These are phyloP conservation scores for Bimuria novae-zelandiae DNA, from an alignment of 2,329 filamentous ascomycete species.

Conservation along the genomic window DNA sequence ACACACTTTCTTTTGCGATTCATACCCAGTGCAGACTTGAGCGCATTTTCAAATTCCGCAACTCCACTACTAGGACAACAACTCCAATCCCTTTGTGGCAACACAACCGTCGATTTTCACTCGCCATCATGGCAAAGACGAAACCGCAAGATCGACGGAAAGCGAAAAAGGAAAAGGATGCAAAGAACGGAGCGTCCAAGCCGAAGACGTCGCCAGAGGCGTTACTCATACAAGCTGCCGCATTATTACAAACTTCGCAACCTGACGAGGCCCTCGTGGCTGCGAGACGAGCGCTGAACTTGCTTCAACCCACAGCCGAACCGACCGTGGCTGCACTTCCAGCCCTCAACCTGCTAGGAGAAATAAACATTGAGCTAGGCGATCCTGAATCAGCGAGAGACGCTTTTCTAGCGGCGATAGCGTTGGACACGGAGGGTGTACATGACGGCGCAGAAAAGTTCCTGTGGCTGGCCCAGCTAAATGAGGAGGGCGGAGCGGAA, in stretches of 20 bases:
- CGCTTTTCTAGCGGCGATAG: conserved; percentile 74
- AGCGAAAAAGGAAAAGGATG: conserved; percentile 41
- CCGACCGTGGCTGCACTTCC: conserved; percentile 59
- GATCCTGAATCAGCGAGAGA: conserved; percentile 75
- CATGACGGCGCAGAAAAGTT: conserved; percentile 91
- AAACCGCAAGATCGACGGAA: conserved; percentile 52
- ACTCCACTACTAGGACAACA: too few species aligned
- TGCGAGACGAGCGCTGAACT: conserved; percentile 59
- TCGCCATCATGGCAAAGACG: conserved; percentile 62
- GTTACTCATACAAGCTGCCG: conserved; percentile 61
- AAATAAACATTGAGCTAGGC: conserved; percentile 81
- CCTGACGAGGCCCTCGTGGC: conserved; percentile 60
- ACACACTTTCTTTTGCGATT: not conserved
- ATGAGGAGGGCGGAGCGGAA: conserved; percentile 63
- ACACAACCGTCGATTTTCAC: too few species aligned
- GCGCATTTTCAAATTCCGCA: conserved; percentile 1
- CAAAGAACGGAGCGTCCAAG: conserved; percentile 45
- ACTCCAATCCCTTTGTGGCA: too few species aligned
- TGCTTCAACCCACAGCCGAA: conserved; percentile 48
- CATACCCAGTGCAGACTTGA: not conserved
- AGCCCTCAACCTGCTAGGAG: conserved; percentile 76
- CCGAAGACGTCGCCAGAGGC: conserved; percentile 58
- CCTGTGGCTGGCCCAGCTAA: conserved; percentile 90
- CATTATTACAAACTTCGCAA: conserved; percentile 62
- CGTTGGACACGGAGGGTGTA: conserved; percentile 79